Conservation (phyloP, 2,329 filamentous ascomycete genomes). For the Septoria petroselini region DNA sequence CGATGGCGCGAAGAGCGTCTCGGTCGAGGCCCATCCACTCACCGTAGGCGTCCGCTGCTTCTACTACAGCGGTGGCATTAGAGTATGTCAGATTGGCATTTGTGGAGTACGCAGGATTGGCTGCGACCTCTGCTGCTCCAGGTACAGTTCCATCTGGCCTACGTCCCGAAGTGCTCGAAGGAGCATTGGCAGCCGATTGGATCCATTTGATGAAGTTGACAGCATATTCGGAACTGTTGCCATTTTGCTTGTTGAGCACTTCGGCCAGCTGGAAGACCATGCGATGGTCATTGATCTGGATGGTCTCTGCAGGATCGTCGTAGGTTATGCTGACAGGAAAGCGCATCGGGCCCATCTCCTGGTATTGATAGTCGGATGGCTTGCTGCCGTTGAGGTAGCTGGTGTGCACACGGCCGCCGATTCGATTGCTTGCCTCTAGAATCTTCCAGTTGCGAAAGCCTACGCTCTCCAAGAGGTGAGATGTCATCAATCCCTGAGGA, state of each 20-base stretch:
- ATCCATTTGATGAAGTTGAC: conserved; percentile 64
- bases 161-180: conserved; percentile 50
- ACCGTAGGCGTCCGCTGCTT: conserved; percentile 43
- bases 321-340: conserved; percentile 55
- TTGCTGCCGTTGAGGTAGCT: conserved; percentile 58
- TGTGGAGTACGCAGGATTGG: conserved; percentile 39
- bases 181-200: conserved; percentile 55
- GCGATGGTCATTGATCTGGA: conserved; percentile 60
- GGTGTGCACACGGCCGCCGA: conserved; percentile 64
- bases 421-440: conserved; percentile 57
- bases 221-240: conserved; percentile 46
- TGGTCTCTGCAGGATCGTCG: conserved; percentile 53
- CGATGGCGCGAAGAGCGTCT: conserved; percentile 37
- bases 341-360: conserved; percentile 66
- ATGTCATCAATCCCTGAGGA: conserved; percentile 56
- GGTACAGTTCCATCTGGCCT: conserved; percentile 54
- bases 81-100: conserved; percentile 31
- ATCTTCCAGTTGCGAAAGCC: conserved; percentile 62
- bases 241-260: conserved; percentile 59
- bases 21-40: conserved; percentile 37
- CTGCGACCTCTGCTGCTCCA: conserved; percentile 48
- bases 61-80: conserved; percentile 39
- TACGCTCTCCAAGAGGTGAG: conserved; percentile 48
- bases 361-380: conserved; percentile 63
- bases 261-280: conserved; percentile 63